Percentiles rank a stretch among this genome's conserved stretches.
Conservation (phyloP, 768 basidiomycete species). For the Leccinum arenicola region DNA sequence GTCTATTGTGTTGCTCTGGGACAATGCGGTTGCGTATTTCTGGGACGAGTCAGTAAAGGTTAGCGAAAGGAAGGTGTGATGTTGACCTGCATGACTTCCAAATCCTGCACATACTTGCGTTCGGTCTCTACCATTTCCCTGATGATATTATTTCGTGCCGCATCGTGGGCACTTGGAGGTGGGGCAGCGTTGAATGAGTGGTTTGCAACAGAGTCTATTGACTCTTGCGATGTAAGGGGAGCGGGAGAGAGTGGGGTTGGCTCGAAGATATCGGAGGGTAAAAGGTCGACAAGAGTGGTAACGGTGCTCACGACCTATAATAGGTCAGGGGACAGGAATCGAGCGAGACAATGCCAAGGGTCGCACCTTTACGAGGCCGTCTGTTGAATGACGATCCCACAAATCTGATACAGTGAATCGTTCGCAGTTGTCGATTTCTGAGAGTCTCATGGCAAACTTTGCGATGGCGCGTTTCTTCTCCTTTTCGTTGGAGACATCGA, state of each 20-base stretch:
- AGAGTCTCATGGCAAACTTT: conserved; percentile 87
- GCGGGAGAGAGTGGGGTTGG: conserved; percentile 58
- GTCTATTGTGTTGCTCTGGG: conserved; percentile 81
- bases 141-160: conserved; percentile 73
- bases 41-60: conserved; percentile 33
- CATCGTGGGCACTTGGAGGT: conserved; percentile 56
- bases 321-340: neutral
- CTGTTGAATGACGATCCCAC: conserved; percentile 86
- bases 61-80: conserved; percentile 4
- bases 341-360: neutral
- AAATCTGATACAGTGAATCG: conserved; percentile 91
- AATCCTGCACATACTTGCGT: conserved; percentile 93
- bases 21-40: conserved; percentile 86
- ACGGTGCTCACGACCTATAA: conserved; percentile 86
- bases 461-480: conserved; percentile 89
- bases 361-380: conserved; percentile 90
- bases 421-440: conserved; percentile 65
- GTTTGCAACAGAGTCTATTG: conserved; percentile 53
- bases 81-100: conserved; percentile 92
- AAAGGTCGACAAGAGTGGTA: conserved; percentile 73
- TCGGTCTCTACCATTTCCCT: conserved; percentile 93
- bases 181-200: conserved; percentile 40
- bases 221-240: conserved; percentile 52
- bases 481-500: conserved; percentile 72
- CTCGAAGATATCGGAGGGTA: conserved; percentile 69